Evolutionary conservation across 257 asterid genomes (phyloP), one percentile per base, ranked within the genome.

Genomic region (Nicotiana noctiflora): DNA sequence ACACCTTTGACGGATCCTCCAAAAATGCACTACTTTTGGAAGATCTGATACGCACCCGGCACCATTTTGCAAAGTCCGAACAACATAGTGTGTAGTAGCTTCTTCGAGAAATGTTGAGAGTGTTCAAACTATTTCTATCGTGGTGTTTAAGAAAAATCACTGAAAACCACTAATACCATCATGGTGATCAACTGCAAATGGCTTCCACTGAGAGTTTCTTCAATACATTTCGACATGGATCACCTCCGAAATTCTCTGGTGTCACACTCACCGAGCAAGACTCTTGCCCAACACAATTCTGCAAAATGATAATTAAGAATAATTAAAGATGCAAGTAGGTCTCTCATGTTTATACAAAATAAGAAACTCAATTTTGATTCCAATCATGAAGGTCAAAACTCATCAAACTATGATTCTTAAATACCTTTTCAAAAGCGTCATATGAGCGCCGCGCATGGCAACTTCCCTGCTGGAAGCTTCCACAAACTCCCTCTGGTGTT

Each of bases 181-280:
- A 4, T 61, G 27, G 52, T 64, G 86, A n/a, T 90, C 85, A 92
- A 83, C 97, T 92, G 91, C 98, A 94, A 46, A 94, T 79, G 80
- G 89, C 96, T 86, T 94, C 98, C 1, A 94, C 98, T 0, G 97
- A 90, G 46, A 94, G 91, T 82, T 94, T 94, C 94, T 94, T 94
- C 94, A 94, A 92, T 44, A 92, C 87, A 34, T 82, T 88, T 11
- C 93, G 91, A 67, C 98, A 94, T 23, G 98, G 98, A 82, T 94
- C 98, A 44, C 98, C 98, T 18, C 98, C 98, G 19, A 92, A 94
- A 77, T 92, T 93, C 88, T 88, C 98, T 1, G 96, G 96, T n/a
- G 97, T 92, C 46, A 94, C 85, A 2, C 93, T 93, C 53, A 94
- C 98, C 0, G 92, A 80, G 81, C 98, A 94, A 79, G 95, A 83